phyloP scores from a whole-genome alignment of 768 basidiomycete species.

The Xerocomus potaroensis region DNA sequence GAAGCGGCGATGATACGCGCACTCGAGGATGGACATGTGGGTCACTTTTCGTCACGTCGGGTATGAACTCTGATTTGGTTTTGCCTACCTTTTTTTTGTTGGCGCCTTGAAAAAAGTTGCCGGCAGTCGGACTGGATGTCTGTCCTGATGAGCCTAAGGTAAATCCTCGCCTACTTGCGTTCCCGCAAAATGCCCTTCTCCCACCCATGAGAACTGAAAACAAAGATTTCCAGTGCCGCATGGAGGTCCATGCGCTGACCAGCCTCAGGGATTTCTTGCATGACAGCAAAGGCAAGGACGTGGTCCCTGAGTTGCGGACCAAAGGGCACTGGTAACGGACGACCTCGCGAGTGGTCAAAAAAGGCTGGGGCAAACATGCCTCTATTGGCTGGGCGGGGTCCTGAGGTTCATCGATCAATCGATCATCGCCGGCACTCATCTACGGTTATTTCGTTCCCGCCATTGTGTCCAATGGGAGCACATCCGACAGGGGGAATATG shows the following conservation, averaged over 20 bases:
- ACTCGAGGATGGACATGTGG: conserved; percentile 81
- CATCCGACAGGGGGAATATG: no score
- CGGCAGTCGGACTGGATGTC: conserved; percentile 80
- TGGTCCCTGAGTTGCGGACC: conserved; percentile 52
- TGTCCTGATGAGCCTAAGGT: conserved; percentile 81
- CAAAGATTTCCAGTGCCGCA: conserved; percentile 70
- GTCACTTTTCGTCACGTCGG: conserved; percentile 35
- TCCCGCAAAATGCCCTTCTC: conserved; percentile 78
- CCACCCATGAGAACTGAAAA: conserved; percentile 93
- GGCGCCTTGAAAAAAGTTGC: conserved; percentile 60
- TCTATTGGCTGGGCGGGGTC: no score
- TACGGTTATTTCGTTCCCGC: no score
- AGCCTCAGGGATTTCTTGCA: conserved; percentile 71
- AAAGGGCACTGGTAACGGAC: no score
- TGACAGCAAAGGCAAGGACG: conserved; percentile 58
- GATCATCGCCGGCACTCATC: no score
- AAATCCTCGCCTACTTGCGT: conserved; percentile 73
- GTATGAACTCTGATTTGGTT: not conserved
- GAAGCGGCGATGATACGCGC: conserved; percentile 84
- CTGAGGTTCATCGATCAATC: no score
- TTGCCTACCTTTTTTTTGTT: not conserved
- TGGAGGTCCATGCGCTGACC: conserved; percentile 81
- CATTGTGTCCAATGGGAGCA: no score
- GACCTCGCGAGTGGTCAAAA: no score
- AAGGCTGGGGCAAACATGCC: no score